phyloP scores from a whole-genome alignment of 352 stramenopile species.

The Phytopythium sindhum region DNA sequence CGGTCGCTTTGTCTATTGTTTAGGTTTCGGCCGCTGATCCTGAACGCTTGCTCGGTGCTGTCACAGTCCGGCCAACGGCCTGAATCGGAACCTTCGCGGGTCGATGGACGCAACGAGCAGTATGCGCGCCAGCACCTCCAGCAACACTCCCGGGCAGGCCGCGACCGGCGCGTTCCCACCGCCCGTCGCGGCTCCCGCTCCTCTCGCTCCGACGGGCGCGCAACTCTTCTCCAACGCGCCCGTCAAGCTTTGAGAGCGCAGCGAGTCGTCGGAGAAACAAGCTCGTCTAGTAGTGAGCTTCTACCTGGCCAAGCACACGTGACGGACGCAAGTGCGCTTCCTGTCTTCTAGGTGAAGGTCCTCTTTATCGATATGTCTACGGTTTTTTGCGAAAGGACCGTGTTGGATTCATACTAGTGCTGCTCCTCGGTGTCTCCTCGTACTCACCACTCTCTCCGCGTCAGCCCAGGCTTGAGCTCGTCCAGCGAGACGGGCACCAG shows the following conservation, averaged over 20 bases:
- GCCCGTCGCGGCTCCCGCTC: constrained; percentile 12
- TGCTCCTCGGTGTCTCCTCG: too few relatives aligned
- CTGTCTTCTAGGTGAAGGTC: background rate
- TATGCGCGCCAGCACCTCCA: background rate
- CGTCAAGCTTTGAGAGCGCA: constrained; percentile 31
- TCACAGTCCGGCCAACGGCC: constrained; percentile 54
- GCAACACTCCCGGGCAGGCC: background rate
- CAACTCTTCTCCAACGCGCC: constrained; percentile 35
- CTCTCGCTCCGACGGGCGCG: constrained; percentile 12
- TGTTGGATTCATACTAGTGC: background rate
- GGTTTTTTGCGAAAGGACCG: background rate
- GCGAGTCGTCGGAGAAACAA: background rate
- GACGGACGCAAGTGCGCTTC: background rate
- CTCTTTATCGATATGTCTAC: background rate
- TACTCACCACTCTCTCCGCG: background rate
- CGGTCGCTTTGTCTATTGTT: background rate
- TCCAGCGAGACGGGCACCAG: background rate
- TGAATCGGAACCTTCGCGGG: constrained; percentile 40
- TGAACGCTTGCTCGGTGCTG: background rate
- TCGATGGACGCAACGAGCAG: constrained; percentile 11
- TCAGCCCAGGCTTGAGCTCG: background rate
- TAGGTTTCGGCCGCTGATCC: background rate
- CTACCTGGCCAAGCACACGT: too few relatives aligned
- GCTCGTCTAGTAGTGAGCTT: too few relatives aligned
- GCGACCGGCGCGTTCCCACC: background rate